Percentiles rank a stretch among this genome's conserved stretches.
These are phyloP conservation scores for Neophaeococcomyces mojaviensis DNA, from an alignment of 2,329 filamentous ascomycete genomes.

Conservation along the genomic window DNA sequence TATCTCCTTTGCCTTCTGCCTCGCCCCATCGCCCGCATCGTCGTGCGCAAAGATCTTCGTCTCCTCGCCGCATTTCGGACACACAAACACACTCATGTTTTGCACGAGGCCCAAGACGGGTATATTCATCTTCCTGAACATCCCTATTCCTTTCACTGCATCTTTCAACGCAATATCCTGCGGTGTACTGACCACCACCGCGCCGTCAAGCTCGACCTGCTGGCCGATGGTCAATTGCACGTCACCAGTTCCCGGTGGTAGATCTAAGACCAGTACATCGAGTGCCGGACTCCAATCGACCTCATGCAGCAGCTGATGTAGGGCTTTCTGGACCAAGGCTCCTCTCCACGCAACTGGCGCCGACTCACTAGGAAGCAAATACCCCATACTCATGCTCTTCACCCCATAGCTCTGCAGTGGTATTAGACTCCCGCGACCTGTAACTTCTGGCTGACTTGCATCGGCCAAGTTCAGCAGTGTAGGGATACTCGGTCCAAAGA, in stretches of 20 bases:
- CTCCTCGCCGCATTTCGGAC: constrained; percentile 66
- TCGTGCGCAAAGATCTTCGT: constrained; percentile 63
- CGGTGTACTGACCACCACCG: constrained; percentile 80
- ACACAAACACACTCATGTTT: constrained; percentile 82
- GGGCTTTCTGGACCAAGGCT: constrained; percentile 93
- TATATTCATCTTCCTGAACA: constrained; percentile 81
- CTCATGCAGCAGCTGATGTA: constrained; percentile 90
- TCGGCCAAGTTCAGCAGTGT: constrained; percentile 71
- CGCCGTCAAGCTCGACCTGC: constrained; percentile 79
- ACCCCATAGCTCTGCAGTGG: constrained; percentile 91
- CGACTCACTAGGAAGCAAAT: constrained; percentile 62
- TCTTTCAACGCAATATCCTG: constrained; percentile 90
- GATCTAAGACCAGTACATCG: constrained; percentile 80
- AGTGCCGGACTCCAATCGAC: constrained; percentile 68
- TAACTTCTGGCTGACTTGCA: constrained; percentile 18
- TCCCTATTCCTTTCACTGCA: constrained; percentile 81
- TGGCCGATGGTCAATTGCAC: constrained; percentile 96
- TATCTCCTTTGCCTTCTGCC: constrained; percentile 61
- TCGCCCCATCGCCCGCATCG: constrained; percentile 29
- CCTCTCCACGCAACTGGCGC: constrained; percentile 91
- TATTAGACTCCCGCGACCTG: constrained; percentile 60
- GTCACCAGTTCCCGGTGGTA: constrained; percentile 91
- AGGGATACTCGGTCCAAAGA: constrained; percentile 92
- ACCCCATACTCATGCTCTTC: constrained; percentile 98
- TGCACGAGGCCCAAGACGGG: constrained; percentile 77